These are phyloP conservation scores for Apiospora malaysiana DNA, from an alignment of 2,329 filamentous ascomycete species.

Conservation along the genomic window DNA sequence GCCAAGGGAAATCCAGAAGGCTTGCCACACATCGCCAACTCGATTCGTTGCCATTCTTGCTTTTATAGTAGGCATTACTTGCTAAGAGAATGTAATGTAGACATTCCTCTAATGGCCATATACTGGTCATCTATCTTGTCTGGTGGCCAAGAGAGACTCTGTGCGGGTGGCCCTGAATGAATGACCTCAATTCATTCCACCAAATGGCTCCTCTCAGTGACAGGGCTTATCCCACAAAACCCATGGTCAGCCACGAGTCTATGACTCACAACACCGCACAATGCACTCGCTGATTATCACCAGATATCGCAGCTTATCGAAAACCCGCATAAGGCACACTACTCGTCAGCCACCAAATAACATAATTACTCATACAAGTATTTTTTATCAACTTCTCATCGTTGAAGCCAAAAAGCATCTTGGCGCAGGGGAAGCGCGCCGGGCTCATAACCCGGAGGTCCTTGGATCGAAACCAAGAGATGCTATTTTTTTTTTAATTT, in stretches of 20 bases:
- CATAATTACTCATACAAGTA: background rate
- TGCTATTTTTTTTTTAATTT: conserved; percentile 28
- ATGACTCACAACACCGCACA: conserved; percentile 5
- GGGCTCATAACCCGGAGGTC: conserved; percentile 41
- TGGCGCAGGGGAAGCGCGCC: conserved; percentile 40
- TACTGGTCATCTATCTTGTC: background rate
- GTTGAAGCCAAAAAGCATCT: conserved; percentile 22
- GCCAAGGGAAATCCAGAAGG: background rate
- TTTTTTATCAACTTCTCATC: too few species aligned
- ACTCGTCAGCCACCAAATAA: background rate
- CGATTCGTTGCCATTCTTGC: too few species aligned
- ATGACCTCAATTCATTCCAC: background rate
- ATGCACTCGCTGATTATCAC: background rate
- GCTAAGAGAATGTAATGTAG: background rate
- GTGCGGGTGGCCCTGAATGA: background rate
- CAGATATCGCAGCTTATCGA: background rate
- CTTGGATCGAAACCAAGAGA: conserved; percentile 37
- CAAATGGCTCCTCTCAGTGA: background rate
- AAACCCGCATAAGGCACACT: background rate
- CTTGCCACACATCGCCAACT: background rate
- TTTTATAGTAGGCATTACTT: background rate
- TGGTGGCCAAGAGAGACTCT: background rate
- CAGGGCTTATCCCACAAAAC: background rate
- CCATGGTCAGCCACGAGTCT: conserved; percentile 14
- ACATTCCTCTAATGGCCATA: background rate